Evolutionary conservation across 768 basidiomycete genomes (phyloP).

Genomic region (Mycena haematopus): DNA sequence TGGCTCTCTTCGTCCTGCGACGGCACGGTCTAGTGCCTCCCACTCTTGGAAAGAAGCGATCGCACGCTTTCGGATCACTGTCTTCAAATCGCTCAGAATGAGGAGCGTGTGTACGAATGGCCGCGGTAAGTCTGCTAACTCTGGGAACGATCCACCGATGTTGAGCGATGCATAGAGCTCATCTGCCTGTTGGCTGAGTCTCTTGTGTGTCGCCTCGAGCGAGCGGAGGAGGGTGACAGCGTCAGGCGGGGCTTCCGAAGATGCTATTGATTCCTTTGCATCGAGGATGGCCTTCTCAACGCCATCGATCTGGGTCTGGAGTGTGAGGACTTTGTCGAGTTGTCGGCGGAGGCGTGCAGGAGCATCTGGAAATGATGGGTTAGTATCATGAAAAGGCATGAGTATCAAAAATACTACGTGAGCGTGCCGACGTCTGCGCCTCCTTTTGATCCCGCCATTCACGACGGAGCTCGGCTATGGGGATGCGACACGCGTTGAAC

Average conservation of each 20-base stretch:
- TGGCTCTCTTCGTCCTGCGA: slow-evolving; percentile 37
- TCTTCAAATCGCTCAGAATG: slow-evolving; percentile 45
- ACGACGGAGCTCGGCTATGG: too few species aligned
- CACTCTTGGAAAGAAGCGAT: slow-evolving; percentile 45
- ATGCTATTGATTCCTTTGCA: slow-evolving; percentile 24
- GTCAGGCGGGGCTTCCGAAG: neutral
- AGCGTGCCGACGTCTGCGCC: slow-evolving; percentile 35
- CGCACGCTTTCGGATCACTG: slow-evolving; percentile 42
- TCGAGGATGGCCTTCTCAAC: slow-evolving; percentile 34
- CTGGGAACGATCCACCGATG: slow-evolving; percentile 39
- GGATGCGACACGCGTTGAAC: too few species aligned
- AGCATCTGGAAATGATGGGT: slow-evolving; percentile 33
- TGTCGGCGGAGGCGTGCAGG: slow-evolving; percentile 40
- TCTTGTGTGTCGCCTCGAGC: slow-evolving; percentile 30
- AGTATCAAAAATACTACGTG: slow-evolving; percentile 31
- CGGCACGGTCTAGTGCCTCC: slow-evolving; percentile 43
- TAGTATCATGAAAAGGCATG: too few species aligned
- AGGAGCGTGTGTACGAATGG: slow-evolving; percentile 41
- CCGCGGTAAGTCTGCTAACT: slow-evolving; percentile 37
- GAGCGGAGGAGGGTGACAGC: slow-evolving; percentile 28
- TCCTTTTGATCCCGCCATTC: slow-evolving; percentile 43
- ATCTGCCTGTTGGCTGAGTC: slow-evolving; percentile 36
- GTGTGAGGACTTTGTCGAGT: slow-evolving; percentile 37
- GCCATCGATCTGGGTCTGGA: slow-evolving; percentile 38
- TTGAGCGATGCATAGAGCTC: slow-evolving; percentile 43